These are phyloP conservation scores for Fomitopsis pinicola DNA, from an alignment of 1,284 basidiomycete genomes.

Conservation along the genomic window DNA sequence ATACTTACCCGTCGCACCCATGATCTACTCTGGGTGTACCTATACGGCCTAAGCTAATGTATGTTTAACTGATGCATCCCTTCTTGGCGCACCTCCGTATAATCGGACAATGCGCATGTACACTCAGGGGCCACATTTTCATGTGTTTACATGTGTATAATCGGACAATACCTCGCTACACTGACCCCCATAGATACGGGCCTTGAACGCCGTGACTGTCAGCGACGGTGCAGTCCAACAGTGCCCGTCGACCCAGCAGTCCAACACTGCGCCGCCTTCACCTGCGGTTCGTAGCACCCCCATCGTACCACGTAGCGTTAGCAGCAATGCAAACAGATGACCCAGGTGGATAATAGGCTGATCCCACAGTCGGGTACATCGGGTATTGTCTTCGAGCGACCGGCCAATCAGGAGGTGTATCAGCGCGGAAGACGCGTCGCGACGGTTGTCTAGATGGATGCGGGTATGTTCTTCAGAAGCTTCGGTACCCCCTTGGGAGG, in stretches of 20 bases:
- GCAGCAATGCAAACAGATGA: background rate
- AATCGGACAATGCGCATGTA: too few species aligned
- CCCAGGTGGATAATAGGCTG: background rate
- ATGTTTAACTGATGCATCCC: too few species aligned
- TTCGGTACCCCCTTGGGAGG: background rate
- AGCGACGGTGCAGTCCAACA: constrained; percentile 1
- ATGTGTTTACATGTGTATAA: too few species aligned
- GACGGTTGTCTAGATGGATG: background rate
- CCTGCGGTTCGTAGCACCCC: background rate
- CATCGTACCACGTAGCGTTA: background rate
- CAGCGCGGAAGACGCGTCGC: background rate
- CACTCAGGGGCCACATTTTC: too few species aligned
- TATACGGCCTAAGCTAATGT: too few species aligned
- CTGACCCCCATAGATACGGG: too few species aligned
- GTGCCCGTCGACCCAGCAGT: background rate
- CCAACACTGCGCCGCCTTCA: constrained; percentile 1
- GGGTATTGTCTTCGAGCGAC: background rate
- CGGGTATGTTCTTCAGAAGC: background rate
- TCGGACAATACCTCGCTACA: too few species aligned
- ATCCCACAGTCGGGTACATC: background rate
- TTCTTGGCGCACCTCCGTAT: too few species aligned
- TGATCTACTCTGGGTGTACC: too few species aligned
- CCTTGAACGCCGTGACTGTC: background rate
- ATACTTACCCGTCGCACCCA: too few species aligned
- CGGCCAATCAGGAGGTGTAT: background rate